Evolutionary conservation across 495 filamentous ascomycete species (phyloP), one percentile per base, ranked within the genome.

Genomic region (Lophiotrema nucula): DNA sequence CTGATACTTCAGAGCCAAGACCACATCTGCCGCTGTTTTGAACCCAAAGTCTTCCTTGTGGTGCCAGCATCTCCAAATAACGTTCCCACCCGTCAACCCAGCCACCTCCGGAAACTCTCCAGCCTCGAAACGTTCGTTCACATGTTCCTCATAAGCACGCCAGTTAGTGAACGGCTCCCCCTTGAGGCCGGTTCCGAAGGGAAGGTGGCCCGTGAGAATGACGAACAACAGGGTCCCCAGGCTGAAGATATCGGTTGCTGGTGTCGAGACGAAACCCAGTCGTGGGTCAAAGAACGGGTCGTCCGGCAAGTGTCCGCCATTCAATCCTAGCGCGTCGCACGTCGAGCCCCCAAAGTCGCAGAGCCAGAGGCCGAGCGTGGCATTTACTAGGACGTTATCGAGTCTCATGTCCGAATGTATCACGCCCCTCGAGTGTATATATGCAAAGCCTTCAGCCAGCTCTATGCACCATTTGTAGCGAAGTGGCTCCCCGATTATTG

Each of bases 261-360:
- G 49, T 23, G 49, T 22, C 24, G 13, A 4, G 37, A 5, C 21
- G 4, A 13, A 11, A 25, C 15, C 15, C 23, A 53, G 41, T 3
- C 10, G 28, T 8, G 28, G 49, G 28, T 53, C 33, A 22, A 41
- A 22, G 22, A 39, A 53, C 6, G 49, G 49, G 41, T 53, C 49
- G 18, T 53, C 49, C 2, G 49, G 49, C 10, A 53, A 2, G 2
- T 22, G 49, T 2, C 18, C 16, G 49, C 18, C 49, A 25, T 53
- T 21, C 31, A 60, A 31, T 31, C 49, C 59, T 26, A 62, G 38
- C 38, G 39, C 51, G 13, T 24, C 37, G 37, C 62, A 65, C 43
- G 35, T 65, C 4, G 62, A 56, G 4, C 62, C 62, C 21, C 62
- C 58, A 57, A 65, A 65, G 41, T 65, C 62, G 28, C 47, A 53